Evolutionary conservation across 371 early-diverging fungal genomes (phyloP), one percentile per base, ranked within the genome.

Genomic region (Actinomortierella ambigua): DNA sequence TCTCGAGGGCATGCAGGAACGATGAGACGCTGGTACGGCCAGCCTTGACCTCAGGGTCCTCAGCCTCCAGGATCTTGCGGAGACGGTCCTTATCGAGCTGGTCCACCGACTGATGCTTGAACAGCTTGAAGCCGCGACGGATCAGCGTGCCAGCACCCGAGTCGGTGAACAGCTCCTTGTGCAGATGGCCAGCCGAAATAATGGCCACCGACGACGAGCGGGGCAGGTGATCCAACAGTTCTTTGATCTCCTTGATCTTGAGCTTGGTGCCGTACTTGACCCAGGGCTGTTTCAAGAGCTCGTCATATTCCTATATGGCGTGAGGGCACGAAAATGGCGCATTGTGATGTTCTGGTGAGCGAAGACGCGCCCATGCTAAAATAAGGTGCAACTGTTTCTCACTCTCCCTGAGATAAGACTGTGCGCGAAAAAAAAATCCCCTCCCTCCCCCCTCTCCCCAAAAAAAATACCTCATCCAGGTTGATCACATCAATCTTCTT

Each of bases 161-260:
- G 77, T 97, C 94, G 23, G 98, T 98, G 64, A 98, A 98, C 44
- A 98, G 82, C 77, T 97, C 98, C 83, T 96, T 96, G 77, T 95
- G 95, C 43, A 98, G 78, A 64, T 96, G 95, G 51, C 95, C 93
- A 55, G 96, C 95, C 48, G 96, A 95, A 65, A 95, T 98, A 63
- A 97, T 97, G 39, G 96, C 95, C 24, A 97, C 97, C 1, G 96
- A 96, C 1, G 96, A 96, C 52, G 95, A 87, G 43, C 97, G 91
- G 11, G 98, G 98, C 40, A 98, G 86, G 42, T 91, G 90, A 78
- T 94, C 94, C 44, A 98, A 84, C 7, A 98, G 85, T 75, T 96
- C 96, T 79, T 96, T 95, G 78, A 96, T 95, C 80, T 98, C 95
- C 55, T 81, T 85, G 55, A 98, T 90, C 88, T 97, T 98, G 63